Evolutionary conservation across 345 rosid genomes (phyloP).

Genomic region (Sisymbrium irio): DNA sequence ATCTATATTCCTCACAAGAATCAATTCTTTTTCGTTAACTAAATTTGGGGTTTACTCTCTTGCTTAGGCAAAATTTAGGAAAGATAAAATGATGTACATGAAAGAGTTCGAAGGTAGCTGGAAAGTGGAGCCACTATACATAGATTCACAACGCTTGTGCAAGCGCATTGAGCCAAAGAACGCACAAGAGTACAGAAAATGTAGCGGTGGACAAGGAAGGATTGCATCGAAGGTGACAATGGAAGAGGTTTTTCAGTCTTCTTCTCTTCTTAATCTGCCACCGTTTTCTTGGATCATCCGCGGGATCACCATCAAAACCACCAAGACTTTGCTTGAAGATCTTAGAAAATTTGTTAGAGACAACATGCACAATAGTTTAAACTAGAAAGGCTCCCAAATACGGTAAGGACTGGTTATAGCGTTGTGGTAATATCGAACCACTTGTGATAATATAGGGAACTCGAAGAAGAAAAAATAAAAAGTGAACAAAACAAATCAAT

Average conservation of each 20-base stretch:
- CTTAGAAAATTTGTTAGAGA: conserved; percentile 15
- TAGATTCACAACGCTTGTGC: conserved; percentile 4
- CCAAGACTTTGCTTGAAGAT: conserved; percentile 57
- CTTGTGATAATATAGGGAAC: neutral
- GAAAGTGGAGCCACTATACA: neutral
- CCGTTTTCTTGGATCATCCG: conserved; percentile 80
- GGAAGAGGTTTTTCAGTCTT: conserved; percentile 67
- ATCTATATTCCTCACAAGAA: neutral
- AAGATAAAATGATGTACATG: neutral
- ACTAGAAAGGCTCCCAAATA: too few species aligned
- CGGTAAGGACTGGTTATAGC: neutral
- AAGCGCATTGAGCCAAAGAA: neutral
- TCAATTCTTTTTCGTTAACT: neutral
- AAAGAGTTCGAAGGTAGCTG: neutral
- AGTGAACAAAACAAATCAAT: neutral
- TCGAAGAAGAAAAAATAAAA: too few species aligned
- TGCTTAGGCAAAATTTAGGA: conserved; percentile 43
- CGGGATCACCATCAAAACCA: conserved; percentile 56
- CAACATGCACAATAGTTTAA: neutral
- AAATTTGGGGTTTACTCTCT: neutral
- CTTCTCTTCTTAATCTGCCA: conserved; percentile 53
- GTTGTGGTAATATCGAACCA: neutral
- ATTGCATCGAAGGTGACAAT: conserved; percentile 56
- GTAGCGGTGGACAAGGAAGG: conserved; percentile 66
- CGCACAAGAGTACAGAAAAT: conserved; percentile 53